These are phyloP conservation scores for Jimgerdemannia lactiflua DNA, from an alignment of 192 early-diverging fungal genomes.

Conservation along the genomic window DNA sequence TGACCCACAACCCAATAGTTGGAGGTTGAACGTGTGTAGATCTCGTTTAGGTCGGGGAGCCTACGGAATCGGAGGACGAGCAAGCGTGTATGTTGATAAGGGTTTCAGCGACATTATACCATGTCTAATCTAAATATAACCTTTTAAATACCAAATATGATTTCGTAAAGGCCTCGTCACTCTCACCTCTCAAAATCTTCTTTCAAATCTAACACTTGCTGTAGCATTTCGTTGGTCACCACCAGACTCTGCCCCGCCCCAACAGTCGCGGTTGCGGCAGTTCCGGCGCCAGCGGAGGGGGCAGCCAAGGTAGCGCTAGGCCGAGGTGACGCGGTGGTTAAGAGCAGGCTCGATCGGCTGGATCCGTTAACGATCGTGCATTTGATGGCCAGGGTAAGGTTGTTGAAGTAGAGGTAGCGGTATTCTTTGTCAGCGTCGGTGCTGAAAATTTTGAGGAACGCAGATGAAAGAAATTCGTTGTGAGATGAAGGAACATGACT, in stretches of 20 bases:
- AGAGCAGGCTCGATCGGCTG: conserved; percentile 1
- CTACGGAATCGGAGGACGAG: conserved; percentile 7
- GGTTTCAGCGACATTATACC: no score
- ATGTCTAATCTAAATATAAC: no score
- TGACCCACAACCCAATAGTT: conserved; percentile 57
- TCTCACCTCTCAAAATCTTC: conserved; percentile 47
- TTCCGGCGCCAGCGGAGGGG: background rate
- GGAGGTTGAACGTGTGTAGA: conserved; percentile 47
- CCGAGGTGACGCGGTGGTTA: conserved; percentile 7
- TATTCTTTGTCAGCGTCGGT: conserved; percentile 32
- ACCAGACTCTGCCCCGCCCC: conserved; percentile 17
- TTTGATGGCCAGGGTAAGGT: conserved; percentile 51
- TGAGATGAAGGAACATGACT: background rate
- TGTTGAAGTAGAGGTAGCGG: conserved; percentile 45
- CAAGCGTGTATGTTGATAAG: no score
- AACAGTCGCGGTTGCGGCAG: no score
- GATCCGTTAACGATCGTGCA: conserved; percentile 14
- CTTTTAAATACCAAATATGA: no score
- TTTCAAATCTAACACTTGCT: conserved; percentile 48
- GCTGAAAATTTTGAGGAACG: no score
- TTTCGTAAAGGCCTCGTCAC: background rate
- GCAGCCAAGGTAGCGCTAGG: conserved; percentile 1
- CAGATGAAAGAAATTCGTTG: background rate
- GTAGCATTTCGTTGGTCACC: conserved; percentile 44
- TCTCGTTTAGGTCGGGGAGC: conserved; percentile 41